These are phyloP conservation scores for Acanthamoeba culbertsoni DNA, from an alignment of 208 protist species.

Conservation along the genomic window DNA sequence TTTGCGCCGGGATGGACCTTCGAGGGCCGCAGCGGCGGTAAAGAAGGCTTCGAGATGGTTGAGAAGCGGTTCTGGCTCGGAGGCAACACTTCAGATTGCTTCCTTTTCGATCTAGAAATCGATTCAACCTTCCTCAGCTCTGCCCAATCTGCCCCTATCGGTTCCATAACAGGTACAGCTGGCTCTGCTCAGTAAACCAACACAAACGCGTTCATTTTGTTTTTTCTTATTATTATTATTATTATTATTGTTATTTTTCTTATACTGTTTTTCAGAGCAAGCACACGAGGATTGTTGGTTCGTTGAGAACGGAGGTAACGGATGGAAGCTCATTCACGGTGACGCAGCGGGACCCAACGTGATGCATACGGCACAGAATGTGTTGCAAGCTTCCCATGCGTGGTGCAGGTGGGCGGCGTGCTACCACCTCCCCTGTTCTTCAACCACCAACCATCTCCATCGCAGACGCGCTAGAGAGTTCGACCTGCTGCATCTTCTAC, in stretches of 20 bases:
- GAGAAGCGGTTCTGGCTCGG: slow-evolving; percentile 50
- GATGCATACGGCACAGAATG: background rate
- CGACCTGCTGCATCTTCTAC: background rate
- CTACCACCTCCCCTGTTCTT: too few relatives aligned
- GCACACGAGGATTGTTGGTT: background rate
- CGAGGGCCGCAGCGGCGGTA: slow-evolving; percentile 72
- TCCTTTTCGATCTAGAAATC: background rate
- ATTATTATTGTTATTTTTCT: background rate
- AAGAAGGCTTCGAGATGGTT: background rate
- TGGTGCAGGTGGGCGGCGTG: slow-evolving; percentile 50
- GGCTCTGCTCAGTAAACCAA: background rate
- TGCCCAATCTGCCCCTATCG: background rate
- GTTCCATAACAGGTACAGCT: background rate
- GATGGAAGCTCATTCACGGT: slow-evolving; percentile 20
- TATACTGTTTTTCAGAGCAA: background rate
- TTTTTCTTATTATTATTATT: background rate
- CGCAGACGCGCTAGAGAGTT: slow-evolving; percentile 43
- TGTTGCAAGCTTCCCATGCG: background rate
- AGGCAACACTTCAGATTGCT: background rate
- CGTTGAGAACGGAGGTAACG: slow-evolving; percentile 21
- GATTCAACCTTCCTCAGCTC: background rate
- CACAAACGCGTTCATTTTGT: background rate
- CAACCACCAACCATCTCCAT: rapidly evolving
- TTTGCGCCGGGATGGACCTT: slow-evolving; percentile 90
- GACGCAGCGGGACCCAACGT: background rate